Evolutionary conservation across 176 grass and related monocot species (phyloP).

Genomic region (Tillandsia leiboldiana): DNA sequence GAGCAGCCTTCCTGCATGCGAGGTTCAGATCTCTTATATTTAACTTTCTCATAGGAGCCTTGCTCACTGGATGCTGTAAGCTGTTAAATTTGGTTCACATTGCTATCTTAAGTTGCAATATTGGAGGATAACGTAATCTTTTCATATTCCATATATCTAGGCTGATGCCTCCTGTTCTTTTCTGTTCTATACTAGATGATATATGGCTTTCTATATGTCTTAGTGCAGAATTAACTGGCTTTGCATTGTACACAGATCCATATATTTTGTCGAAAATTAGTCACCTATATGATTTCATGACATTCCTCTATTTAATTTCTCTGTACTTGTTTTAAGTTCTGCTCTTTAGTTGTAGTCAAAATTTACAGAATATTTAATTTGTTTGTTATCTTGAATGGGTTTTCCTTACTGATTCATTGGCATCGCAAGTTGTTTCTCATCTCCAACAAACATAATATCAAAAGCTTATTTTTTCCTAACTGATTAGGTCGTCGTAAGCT

Average conservation of each 20-base stretch:
- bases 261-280: neutral
- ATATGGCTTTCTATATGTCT: neutral
- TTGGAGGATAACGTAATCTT: neutral
- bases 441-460: no score
- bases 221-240: neutral
- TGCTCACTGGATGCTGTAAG: no score
- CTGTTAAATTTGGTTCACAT: neutral
- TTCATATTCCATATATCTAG: no score
- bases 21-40: no score
- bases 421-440: no score
- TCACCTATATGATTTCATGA: neutral
- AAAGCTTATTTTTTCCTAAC: slow-evolving; percentile 2
- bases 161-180: no score
- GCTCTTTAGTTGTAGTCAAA: no score
- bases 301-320: neutral
- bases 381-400: neutral
- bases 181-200: no score
- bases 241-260: neutral
- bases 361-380: neutral
- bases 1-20: no score
- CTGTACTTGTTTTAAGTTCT: no score
- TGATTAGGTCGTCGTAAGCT: slow-evolving; percentile 49
- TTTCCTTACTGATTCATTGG: neutral
- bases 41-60: no score
- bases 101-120: neutral